Conservation (phyloP, 805 yeast species). For the Pichia gijzeniarum region DNA sequence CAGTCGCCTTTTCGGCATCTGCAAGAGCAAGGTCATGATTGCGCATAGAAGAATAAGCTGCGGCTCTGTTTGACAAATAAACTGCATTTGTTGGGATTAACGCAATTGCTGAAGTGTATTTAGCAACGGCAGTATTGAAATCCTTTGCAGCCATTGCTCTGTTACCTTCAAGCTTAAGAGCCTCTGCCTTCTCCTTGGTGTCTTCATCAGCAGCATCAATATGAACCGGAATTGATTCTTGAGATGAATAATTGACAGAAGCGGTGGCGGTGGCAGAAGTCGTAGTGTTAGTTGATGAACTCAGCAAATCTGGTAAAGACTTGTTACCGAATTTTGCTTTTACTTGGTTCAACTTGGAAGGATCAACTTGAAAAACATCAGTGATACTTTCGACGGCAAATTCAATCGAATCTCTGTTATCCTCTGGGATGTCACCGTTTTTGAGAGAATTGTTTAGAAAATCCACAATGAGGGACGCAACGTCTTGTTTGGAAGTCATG, state of each 20-base stretch:
- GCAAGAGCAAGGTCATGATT: slow-evolving; percentile 70
- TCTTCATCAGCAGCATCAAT: slow-evolving; percentile 41
- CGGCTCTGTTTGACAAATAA: slow-evolving; percentile 91
- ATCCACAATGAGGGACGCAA: slow-evolving; percentile 67
- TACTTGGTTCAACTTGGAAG: slow-evolving; percentile 26
- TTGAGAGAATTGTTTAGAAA: slow-evolving; percentile 57
- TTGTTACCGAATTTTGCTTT: slow-evolving; percentile 41
- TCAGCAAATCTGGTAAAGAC: slow-evolving; percentile 40
- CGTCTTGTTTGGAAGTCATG: slow-evolving; percentile 45
- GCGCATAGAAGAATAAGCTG: slow-evolving; percentile 79
- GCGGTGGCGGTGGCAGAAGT: slow-evolving; percentile 13
- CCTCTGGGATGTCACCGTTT: slow-evolving; percentile 63
- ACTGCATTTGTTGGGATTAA: slow-evolving; percentile 70
- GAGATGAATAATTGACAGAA: too few relatives aligned
- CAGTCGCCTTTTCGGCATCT: slow-evolving; percentile 81
- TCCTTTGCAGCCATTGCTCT: slow-evolving; percentile 75
- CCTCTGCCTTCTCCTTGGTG: slow-evolving; percentile 69
- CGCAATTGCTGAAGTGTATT: slow-evolving; percentile 76
- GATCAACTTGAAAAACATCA: slow-evolving; percentile 70
- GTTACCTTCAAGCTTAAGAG: slow-evolving; percentile 81
- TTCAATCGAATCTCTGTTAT: slow-evolving; percentile 81
- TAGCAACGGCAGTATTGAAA: slow-evolving; percentile 62
- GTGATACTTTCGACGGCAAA: slow-evolving; percentile 90
- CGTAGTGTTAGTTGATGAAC: slow-evolving; percentile 7
- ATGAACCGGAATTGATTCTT: slow-evolving; percentile 34